A percentile compares a stretch with the other conserved stretches of the same genome.
These are phyloP conservation scores for Perkinsus chesapeaki DNA, from an alignment of 169 alveolate species.

Conservation along the genomic window DNA sequence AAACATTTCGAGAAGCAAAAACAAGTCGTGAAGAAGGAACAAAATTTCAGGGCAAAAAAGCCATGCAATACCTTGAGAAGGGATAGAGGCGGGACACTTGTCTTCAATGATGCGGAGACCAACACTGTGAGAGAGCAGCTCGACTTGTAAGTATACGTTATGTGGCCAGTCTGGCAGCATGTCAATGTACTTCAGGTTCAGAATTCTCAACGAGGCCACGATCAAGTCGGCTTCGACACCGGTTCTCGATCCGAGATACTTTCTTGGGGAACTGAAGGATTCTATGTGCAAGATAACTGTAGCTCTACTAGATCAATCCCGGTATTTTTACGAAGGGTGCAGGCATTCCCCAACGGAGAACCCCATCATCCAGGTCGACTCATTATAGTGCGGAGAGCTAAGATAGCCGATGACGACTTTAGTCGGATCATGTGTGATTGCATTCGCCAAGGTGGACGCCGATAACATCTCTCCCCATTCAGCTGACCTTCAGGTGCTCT, in stretches of 20 bases:
- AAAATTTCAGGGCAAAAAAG: too few relatives aligned
- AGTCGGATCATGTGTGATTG: background rate
- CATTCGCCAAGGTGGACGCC: background rate
- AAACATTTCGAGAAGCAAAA: too few relatives aligned
- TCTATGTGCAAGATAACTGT: background rate
- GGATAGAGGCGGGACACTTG: too few relatives aligned
- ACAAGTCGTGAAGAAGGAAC: too few relatives aligned
- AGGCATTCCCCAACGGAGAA: background rate
- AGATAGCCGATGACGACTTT: background rate
- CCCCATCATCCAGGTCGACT: background rate
- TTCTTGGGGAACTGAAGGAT: background rate
- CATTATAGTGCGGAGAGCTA: background rate
- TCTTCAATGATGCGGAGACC: too few relatives aligned
- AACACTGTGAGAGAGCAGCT: too few relatives aligned
- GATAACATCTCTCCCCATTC: background rate
- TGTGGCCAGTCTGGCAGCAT: too few relatives aligned
- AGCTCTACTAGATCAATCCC: background rate
- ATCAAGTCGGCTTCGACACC: too few relatives aligned
- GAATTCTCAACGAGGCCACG: too few relatives aligned
- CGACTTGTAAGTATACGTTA: too few relatives aligned
- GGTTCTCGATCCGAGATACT: background rate
- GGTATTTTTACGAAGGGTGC: background rate
- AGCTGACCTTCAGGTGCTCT: background rate
- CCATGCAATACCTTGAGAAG: too few relatives aligned
- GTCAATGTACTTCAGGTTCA: too few relatives aligned